phyloP scores from a whole-genome alignment of 257 asterid genomes.

The Plantago ovata region DNA sequence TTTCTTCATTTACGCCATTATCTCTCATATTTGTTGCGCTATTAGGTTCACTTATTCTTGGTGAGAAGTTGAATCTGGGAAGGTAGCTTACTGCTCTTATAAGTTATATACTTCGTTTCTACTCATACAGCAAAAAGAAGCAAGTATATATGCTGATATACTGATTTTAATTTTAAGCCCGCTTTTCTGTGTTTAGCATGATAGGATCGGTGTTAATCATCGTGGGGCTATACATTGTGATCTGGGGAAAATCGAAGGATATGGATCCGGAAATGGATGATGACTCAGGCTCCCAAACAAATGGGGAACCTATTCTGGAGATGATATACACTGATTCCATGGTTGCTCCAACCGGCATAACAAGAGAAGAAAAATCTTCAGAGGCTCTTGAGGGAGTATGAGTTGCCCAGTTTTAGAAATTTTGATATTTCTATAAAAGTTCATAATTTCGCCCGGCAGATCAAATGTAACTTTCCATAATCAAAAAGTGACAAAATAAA shows the following conservation, averaged over 20 bases:
- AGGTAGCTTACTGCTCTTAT: constrained; percentile 23
- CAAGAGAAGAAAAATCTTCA: constrained; percentile 7
- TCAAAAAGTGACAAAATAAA: too few relatives aligned
- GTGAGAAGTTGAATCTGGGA: constrained; percentile 34
- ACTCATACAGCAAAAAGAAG: neutral
- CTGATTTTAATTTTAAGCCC: neutral
- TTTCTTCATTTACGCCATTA: constrained; percentile 30
- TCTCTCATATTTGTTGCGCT: constrained; percentile 32
- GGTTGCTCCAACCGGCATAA: constrained; percentile 1
- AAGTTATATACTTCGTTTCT: too few relatives aligned
- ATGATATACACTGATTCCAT: neutral
- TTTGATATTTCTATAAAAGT: too few relatives aligned
- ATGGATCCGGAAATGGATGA: neutral
- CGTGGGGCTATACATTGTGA: constrained; percentile 27
- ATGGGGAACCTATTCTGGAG: neutral
- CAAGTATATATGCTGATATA: neutral
- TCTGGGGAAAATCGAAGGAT: constrained; percentile 36
- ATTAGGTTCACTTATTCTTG: constrained; percentile 28
- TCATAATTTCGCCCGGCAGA: too few relatives aligned
- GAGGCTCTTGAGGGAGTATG: constrained; percentile 10
- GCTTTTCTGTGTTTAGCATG: constrained; percentile 12
- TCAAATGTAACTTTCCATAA: too few relatives aligned
- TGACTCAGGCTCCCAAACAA: neutral
- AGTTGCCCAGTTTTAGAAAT: neutral
- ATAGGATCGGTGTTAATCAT: constrained; percentile 33